A percentile compares a stretch with the other conserved stretches of the same genome.
phyloP scores from a whole-genome alignment of 163 green algal species.

The Coccomyxa subellipsoidea region DNA sequence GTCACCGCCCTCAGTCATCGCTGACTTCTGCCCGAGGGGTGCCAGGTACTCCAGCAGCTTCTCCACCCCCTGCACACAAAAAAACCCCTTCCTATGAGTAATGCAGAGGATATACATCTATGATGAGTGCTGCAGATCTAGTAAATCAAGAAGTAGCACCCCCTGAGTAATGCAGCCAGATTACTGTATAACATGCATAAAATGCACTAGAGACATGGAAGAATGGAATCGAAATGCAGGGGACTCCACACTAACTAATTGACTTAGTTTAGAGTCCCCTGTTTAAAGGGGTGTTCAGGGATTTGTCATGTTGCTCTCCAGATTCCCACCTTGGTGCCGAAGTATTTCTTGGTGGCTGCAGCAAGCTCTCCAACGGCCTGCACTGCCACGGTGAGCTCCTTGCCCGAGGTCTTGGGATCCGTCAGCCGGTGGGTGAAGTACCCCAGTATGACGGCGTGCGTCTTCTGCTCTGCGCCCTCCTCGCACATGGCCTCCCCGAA shows the following conservation, averaged over 20 bases:
- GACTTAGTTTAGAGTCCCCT: too few species aligned
- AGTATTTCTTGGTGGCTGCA: neutral
- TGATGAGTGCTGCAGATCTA: too few species aligned
- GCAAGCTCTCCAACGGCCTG: neutral
- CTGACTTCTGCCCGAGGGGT: neutral
- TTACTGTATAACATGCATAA: too few species aligned
- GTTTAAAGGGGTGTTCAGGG: too few species aligned
- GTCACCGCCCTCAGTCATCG: neutral
- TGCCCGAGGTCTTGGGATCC: neutral
- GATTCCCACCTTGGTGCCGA: neutral
- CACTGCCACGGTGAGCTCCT: neutral
- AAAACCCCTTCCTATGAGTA: too few species aligned
- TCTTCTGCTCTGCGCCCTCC: neutral
- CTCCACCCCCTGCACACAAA: neutral
- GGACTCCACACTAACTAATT: too few species aligned
- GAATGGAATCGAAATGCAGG: too few species aligned
- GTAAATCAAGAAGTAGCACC: too few species aligned
- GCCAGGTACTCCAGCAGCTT: slow-evolving; percentile 8
- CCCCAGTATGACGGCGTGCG: neutral
- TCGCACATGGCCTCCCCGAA: neutral
- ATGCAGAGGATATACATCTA: too few species aligned
- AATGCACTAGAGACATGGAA: too few species aligned
- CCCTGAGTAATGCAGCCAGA: too few species aligned
- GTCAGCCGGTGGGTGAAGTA: neutral
- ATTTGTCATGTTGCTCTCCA: too few species aligned